phyloP scores from a whole-genome alignment of 495 filamentous ascomycete genomes.

The Trichoderma parareesei region DNA sequence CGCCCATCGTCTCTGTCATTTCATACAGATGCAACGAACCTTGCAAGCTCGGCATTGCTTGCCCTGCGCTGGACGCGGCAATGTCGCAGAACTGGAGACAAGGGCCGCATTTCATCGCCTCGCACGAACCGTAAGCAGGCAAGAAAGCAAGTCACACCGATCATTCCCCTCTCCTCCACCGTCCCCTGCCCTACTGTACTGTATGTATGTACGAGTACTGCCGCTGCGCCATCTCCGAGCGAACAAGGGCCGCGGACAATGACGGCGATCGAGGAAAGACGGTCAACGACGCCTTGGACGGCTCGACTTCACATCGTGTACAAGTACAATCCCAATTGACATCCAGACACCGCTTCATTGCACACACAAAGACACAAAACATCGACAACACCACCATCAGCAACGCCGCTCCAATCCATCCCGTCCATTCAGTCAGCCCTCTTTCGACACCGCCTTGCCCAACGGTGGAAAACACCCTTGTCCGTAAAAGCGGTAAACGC shows the following conservation, averaged over 20 bases:
- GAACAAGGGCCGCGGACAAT: too few relatives aligned
- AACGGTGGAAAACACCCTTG: constrained; percentile 1
- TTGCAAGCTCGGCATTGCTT: too few relatives aligned
- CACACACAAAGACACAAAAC: neutral
- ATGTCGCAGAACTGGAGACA: neutral
- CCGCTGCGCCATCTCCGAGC: neutral
- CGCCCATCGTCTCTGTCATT: too few relatives aligned
- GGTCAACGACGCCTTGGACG: too few relatives aligned
- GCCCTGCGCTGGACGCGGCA: too few relatives aligned
- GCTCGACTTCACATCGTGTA: too few relatives aligned
- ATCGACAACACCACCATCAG: neutral
- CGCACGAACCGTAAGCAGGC: neutral
- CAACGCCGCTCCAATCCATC: neutral
- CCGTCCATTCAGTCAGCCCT: neutral
- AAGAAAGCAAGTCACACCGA: constrained; percentile 1
- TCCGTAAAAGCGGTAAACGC: constrained; percentile 1
- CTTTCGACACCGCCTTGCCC: neutral
- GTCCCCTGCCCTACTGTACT: neutral
- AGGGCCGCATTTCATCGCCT: neutral
- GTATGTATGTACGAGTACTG: neutral
- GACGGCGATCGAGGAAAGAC: too few relatives aligned
- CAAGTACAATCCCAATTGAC: neutral
- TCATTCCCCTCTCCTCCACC: neutral
- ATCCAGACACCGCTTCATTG: neutral
- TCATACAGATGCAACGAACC: too few relatives aligned